phyloP scores from a whole-genome alignment of 176 grass and related monocot genomes.

The Oryza glumipatula region DNA sequence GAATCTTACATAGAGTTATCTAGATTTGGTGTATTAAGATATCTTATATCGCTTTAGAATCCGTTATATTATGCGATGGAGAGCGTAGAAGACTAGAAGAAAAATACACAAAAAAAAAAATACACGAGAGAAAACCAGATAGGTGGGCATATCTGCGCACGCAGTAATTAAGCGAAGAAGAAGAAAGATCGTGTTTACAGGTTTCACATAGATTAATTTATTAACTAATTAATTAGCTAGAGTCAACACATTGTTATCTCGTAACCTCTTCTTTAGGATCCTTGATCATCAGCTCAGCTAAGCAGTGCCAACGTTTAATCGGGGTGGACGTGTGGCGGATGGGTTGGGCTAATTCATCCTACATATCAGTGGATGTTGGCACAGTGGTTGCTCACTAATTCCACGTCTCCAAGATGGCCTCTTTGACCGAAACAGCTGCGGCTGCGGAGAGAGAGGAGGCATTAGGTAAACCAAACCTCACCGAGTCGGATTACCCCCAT shows the following conservation, averaged over 20 bases:
- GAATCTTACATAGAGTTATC: too few relatives aligned
- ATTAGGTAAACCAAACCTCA: conserved; percentile 54
- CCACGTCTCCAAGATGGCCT: conserved; percentile 40
- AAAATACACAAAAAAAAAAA: background rate
- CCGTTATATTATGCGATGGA: too few relatives aligned
- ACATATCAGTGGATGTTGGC: conserved; percentile 32
- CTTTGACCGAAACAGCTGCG: conserved; percentile 45
- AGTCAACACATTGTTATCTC: background rate
- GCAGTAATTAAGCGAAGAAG: background rate
- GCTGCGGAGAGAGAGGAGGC: background rate
- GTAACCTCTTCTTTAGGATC: background rate
- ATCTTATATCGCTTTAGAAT: too few relatives aligned
- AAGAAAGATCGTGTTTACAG: conserved; percentile 55
- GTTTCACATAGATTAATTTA: background rate
- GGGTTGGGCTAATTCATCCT: background rate
- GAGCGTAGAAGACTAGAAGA: background rate
- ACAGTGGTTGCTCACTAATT: conserved; percentile 45
- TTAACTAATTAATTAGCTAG: background rate
- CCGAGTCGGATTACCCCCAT: background rate
- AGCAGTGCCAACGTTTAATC: background rate
- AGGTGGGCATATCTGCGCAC: background rate
- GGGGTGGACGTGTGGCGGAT: background rate
- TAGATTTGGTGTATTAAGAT: too few relatives aligned
- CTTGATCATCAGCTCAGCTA: background rate
- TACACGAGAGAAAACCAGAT: background rate